A percentile compares a stretch with the other conserved stretches of the same genome.
phyloP scores from a whole-genome alignment of 345 rosid genomes.

The Salix caprea region DNA sequence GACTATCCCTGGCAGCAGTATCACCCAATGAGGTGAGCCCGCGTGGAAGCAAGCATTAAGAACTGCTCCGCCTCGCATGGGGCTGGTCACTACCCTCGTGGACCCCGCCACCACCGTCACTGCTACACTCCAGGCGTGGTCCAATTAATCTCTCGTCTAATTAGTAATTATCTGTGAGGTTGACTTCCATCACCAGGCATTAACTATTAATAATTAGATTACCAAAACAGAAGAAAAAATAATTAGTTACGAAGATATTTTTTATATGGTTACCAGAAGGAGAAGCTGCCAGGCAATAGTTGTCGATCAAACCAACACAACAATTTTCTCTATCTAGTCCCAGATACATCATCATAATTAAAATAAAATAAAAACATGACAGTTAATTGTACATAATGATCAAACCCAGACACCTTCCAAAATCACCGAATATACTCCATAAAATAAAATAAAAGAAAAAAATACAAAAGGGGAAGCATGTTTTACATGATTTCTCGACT shows the following conservation, averaged over 20 bases:
- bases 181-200: no score
- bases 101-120: slow-evolving; percentile 21
- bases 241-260: no score
- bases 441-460: neutral
- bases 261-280: no score
- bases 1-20: slow-evolving; percentile 2
- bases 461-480: slow-evolving; percentile 32
- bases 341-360: slow-evolving; percentile 10
- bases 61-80: slow-evolving; percentile 32
- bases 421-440: slow-evolving; percentile 10
- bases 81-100: slow-evolving; percentile 20
- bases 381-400: slow-evolving; percentile 21
- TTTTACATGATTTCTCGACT: slow-evolving; percentile 16
- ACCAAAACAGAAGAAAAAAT: no score
- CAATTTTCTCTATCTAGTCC: slow-evolving; percentile 10
- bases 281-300: neutral
- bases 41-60: slow-evolving; percentile 21
- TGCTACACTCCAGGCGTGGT: slow-evolving; percentile 13
- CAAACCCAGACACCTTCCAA: slow-evolving; percentile 22
- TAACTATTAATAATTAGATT: no score
- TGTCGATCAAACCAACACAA: neutral
- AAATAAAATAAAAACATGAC: neutral
- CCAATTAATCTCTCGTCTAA: slow-evolving; percentile 15
- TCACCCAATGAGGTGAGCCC: slow-evolving; percentile 15
- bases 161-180: no score